Conservation (phyloP, 345 rosid genomes). For the Eucalyptus virginea region DNA sequence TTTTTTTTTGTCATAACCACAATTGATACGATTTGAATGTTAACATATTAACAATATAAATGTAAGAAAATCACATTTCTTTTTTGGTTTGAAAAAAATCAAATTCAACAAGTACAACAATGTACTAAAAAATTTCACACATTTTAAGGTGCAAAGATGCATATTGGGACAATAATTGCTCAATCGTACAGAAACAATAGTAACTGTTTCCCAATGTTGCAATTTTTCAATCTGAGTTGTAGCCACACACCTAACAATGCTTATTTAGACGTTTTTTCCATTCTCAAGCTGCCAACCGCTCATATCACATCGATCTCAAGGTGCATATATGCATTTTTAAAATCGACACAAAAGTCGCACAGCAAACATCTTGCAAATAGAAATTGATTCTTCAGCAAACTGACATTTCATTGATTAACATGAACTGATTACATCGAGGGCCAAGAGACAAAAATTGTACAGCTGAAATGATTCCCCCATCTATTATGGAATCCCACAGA, state of each 20-base stretch:
- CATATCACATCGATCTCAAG: background rate
- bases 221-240: background rate
- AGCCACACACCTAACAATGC: background rate
- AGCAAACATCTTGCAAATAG: background rate
- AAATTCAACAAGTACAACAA: background rate
- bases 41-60: background rate
- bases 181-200: background rate
- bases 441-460: background rate
- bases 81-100: background rate
- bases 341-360: background rate
- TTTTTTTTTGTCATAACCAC: background rate
- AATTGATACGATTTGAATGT: background rate
- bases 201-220: background rate
- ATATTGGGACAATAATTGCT: background rate
- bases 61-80: background rate
- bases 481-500: background rate
- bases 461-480: background rate
- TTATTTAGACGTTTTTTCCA: background rate
- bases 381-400: background rate
- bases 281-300: background rate
- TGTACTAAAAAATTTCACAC: background rate
- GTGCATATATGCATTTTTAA: background rate
- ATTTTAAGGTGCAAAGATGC: background rate
- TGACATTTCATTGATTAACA: background rate
- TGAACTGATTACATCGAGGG: background rate